A percentile compares a stretch with the other conserved stretches of the same genome.
phyloP scores from a whole-genome alignment of 2,329 filamentous ascomycete genomes.

The Blastomyces percursus region DNA sequence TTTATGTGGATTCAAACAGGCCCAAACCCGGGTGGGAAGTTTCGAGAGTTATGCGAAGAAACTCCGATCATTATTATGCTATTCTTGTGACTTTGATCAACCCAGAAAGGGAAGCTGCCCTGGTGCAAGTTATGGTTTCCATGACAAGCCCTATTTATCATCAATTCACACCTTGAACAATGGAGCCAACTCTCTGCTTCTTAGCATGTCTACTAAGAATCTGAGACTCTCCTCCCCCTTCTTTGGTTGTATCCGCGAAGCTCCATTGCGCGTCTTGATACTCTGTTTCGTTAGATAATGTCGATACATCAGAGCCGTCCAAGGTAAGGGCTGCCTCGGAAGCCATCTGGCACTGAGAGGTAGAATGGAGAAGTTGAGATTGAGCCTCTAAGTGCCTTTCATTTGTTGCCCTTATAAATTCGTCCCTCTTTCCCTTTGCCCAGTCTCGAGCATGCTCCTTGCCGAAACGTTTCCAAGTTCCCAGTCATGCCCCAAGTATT shows the following conservation, averaged over 20 bases:
- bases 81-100: constrained; percentile 1
- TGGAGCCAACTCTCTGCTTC: constrained; percentile 2
- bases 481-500: no score
- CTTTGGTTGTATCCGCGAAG: constrained; percentile 1
- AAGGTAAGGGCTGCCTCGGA: not conserved
- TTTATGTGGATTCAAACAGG: not conserved
- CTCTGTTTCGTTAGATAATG: no score
- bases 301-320: no score
- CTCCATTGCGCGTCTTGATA: no score
- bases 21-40: not conserved
- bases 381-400: not conserved
- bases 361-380: constrained; percentile 1
- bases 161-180: constrained; percentile 3
- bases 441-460: constrained; percentile 22
- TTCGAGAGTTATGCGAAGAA: not conserved
- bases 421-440: constrained; percentile 28
- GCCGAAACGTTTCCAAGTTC: no score
- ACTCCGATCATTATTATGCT: not conserved
- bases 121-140: not conserved
- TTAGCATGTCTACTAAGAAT: constrained; percentile 6
- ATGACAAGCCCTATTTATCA: not conserved
- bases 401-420: constrained; percentile 6
- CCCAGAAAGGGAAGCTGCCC: not conserved
- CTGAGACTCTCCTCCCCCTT: constrained; percentile 4
- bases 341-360: no score